These are phyloP conservation scores for Kodamaea derodonti DNA, from an alignment of 1,139 yeast genomes.

Conservation along the genomic window DNA sequence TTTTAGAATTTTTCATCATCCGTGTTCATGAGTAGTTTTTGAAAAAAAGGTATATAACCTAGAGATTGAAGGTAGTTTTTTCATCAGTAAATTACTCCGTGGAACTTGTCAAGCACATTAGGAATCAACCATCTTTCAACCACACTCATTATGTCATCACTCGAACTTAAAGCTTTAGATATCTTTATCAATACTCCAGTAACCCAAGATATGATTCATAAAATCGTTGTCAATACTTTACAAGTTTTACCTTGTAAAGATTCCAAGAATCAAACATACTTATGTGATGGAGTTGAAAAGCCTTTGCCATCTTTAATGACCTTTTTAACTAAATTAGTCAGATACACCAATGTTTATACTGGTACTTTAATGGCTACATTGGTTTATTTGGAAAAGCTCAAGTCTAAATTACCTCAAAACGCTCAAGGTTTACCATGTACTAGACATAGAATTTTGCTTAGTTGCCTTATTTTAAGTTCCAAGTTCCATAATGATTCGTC, in stretches of 20 bases:
- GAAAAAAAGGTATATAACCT: neutral
- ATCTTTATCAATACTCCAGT: constrained; percentile 55
- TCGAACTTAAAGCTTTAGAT: constrained; percentile 53
- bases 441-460: constrained; percentile 69
- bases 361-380: constrained; percentile 73
- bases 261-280: constrained; percentile 28
- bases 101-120: neutral
- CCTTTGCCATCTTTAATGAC: constrained; percentile 70
- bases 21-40: no score
- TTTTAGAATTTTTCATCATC: neutral
- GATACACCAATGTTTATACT: constrained; percentile 71
- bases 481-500: constrained; percentile 75
- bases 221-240: constrained; percentile 56
- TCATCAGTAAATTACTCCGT: no score
- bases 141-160: constrained; percentile 12
- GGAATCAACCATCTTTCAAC: neutral
- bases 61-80: no score
- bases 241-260: constrained; percentile 58
- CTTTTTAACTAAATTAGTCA: constrained; percentile 64
- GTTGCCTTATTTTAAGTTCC: constrained; percentile 67
- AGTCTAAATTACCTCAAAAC: constrained; percentile 57
- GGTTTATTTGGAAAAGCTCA: constrained; percentile 60
- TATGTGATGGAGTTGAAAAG: constrained; percentile 24
- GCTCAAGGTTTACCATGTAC: constrained; percentile 78
- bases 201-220: constrained; percentile 63